Conservation (phyloP, 371 early-diverging fungal species). For the Saksenaea oblongispora region DNA sequence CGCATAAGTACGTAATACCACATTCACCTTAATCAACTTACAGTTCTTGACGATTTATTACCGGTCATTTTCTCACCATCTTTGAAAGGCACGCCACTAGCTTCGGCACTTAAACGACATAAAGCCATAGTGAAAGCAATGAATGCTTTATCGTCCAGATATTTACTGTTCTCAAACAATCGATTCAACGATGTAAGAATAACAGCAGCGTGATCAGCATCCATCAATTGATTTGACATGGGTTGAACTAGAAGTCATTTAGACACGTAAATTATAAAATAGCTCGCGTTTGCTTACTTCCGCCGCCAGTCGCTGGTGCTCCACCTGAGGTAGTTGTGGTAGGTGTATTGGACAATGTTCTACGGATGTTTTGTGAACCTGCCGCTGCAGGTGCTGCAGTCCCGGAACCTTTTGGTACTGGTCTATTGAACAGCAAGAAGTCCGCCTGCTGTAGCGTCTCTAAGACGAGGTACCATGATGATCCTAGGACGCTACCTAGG, state of each 20-base stretch:
- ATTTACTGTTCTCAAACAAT: conserved; percentile 73
- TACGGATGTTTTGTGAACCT: conserved; percentile 18
- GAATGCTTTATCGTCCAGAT: conserved; percentile 65
- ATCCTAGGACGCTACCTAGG: conserved; percentile 73
- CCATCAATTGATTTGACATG: conserved; percentile 31
- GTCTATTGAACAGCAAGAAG: conserved; percentile 47
- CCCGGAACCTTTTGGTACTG: conserved; percentile 37
- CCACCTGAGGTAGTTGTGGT: conserved; percentile 8
- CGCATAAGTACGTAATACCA: not conserved
- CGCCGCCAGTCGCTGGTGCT: not conserved
- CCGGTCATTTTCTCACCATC: conserved; percentile 27
- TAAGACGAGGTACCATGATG: conserved; percentile 86
- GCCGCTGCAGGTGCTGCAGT: conserved; percentile 1
- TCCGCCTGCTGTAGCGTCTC: conserved; percentile 91
- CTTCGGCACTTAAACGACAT: conserved; percentile 68
- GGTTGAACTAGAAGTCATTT: conserved; percentile 13
- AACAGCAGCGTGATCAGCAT: conserved; percentile 56
- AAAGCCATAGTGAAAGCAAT: conserved; percentile 70
- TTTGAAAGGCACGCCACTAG: conserved; percentile 51
- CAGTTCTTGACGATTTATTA: conserved; percentile 36
- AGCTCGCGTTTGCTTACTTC: not conserved
- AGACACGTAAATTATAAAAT: not conserved
- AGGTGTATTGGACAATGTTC: conserved; percentile 25
- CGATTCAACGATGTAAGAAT: conserved; percentile 60
- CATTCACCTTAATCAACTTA: conserved; percentile 18